Evolutionary conservation across 805 yeast species (phyloP).

Genomic region (Nakazawaea anatomiae): DNA sequence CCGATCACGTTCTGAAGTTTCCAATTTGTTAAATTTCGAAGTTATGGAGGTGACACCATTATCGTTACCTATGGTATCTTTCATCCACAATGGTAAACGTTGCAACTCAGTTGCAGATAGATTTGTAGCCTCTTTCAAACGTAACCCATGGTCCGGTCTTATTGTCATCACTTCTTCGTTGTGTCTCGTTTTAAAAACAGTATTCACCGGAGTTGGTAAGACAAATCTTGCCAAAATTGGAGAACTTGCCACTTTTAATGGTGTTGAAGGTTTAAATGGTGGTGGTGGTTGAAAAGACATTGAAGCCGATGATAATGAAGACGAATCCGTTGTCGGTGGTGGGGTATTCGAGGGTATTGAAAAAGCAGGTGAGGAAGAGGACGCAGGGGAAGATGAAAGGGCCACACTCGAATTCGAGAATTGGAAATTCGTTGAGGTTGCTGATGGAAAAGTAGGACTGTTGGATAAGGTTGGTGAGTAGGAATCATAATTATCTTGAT

Average conservation of each 20-base stretch:
- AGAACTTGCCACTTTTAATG: constrained; percentile 18
- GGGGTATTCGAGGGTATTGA: constrained; percentile 13
- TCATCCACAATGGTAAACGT: constrained; percentile 52
- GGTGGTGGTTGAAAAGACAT: constrained; percentile 15
- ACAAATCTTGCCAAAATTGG: constrained; percentile 47
- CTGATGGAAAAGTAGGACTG: constrained; percentile 3
- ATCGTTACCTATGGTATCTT: constrained; percentile 26
- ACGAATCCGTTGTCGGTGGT: neutral
- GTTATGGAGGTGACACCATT: constrained; percentile 33
- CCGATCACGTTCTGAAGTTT: constrained; percentile 63
- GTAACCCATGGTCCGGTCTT: constrained; percentile 21
- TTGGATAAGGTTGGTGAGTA: constrained; percentile 1
- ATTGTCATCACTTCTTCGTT: constrained; percentile 43
- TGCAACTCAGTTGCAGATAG: constrained; percentile 15
- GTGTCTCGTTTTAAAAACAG: constrained; percentile 41
- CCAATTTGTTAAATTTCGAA: constrained; percentile 58
- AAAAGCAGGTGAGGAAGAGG: neutral
- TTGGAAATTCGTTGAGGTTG: neutral
- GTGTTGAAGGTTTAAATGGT: neutral
- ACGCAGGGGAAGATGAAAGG: neutral
- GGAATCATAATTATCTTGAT: constrained; percentile 10
- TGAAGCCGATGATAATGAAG: constrained; percentile 14
- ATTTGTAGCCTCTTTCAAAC: constrained; percentile 16
- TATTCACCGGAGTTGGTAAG: constrained; percentile 40
- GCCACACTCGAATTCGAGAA: neutral